phyloP scores from a whole-genome alignment of 257 asterid genomes.

The Capsicum baccatum region DNA sequence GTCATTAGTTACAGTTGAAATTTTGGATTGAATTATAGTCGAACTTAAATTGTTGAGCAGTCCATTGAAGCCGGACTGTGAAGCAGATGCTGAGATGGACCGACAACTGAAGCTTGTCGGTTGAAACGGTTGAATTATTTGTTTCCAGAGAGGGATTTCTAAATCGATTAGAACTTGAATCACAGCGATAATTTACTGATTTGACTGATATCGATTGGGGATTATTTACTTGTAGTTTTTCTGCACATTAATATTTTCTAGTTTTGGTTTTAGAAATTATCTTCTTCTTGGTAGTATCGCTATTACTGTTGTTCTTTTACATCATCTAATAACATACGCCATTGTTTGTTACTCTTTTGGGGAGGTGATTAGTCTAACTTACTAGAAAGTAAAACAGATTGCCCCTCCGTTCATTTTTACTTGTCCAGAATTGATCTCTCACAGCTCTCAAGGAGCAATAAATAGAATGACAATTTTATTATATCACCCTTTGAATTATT shows the following conservation, averaged over 20 bases:
- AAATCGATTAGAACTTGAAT: neutral
- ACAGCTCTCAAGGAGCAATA: neutral
- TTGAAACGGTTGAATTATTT: conserved; percentile 19
- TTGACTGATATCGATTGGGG: neutral
- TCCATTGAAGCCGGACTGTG: neutral
- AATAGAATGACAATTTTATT: neutral
- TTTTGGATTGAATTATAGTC: neutral
- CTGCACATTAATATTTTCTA: neutral
- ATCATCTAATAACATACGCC: neutral
- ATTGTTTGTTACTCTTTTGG: neutral
- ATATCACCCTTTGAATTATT: neutral
- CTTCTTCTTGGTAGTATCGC: neutral
- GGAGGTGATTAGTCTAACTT: neutral
- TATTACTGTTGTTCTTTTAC: neutral
- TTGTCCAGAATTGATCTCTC: neutral
- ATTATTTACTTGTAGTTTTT: neutral
- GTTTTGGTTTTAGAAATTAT: neutral
- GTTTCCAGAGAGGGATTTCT: neutral
- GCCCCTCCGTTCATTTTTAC: neutral
- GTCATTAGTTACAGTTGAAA: neutral
- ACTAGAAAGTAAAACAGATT: neutral
- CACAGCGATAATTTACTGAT: neutral
- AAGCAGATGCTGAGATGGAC: neutral
- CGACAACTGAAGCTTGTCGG: neutral
- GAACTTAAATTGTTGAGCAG: neutral